Evolutionary conservation across 2,329 filamentous ascomycete genomes (phyloP).

Genomic region (Lizonia empirigonia): DNA sequence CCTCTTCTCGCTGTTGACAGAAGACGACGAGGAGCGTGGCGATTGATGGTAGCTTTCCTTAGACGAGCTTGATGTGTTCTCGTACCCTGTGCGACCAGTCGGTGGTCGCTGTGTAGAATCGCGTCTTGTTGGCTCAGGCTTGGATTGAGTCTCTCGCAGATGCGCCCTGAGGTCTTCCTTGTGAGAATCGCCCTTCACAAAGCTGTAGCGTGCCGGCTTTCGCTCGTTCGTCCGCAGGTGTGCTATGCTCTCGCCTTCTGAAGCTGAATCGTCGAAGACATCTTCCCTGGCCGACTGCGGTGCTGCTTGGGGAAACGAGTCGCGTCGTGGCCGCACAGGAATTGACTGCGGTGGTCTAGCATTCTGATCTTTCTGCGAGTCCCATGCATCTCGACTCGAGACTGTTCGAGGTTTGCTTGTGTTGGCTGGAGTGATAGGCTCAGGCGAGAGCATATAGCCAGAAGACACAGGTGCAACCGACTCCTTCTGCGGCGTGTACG

Average conservation of each 20-base stretch:
- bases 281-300: constrained; percentile 29
- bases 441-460: constrained; percentile 56
- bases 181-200: constrained; percentile 45
- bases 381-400: constrained; percentile 20
- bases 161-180: constrained; percentile 42
- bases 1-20: constrained; percentile 28
- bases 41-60: constrained; percentile 35
- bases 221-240: constrained; percentile 38
- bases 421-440: constrained; percentile 51
- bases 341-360: constrained; percentile 35
- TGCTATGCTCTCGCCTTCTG: constrained; percentile 34
- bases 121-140: constrained; percentile 22
- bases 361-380: constrained; percentile 26
- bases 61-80: constrained; percentile 33
- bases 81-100: constrained; percentile 21
- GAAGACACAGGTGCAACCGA: constrained; percentile 42
- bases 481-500: constrained; percentile 48
- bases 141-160: constrained; percentile 27
- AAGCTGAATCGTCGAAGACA: constrained; percentile 39
- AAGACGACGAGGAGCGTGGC: constrained; percentile 41
- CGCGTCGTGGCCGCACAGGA: constrained; percentile 34
- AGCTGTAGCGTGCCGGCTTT: constrained; percentile 48
- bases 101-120: constrained; percentile 25
- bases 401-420: constrained; percentile 36
- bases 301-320: constrained; percentile 22